phyloP scores from a whole-genome alignment of 129 eudicot genomes.

The Cynara cardunculus region DNA sequence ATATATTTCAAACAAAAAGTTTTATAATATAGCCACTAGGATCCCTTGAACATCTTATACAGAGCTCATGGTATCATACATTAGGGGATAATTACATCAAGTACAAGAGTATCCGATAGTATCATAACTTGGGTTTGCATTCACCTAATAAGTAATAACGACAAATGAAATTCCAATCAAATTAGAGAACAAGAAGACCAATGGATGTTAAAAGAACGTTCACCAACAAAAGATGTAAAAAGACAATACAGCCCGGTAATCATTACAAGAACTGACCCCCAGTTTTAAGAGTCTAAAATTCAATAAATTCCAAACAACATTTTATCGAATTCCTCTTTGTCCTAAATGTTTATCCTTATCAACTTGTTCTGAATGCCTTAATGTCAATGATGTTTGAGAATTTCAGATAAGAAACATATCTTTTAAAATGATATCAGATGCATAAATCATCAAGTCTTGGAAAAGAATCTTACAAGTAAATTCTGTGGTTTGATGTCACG shows the following conservation, averaged over 20 bases:
- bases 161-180: no score
- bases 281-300: neutral
- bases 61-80: no score
- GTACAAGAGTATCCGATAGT: no score
- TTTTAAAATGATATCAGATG: neutral
- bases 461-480: conserved; percentile 65
- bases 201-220: no score
- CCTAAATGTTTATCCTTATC: neutral
- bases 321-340: neutral
- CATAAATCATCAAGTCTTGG: conserved; percentile 7
- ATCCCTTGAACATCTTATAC: no score
- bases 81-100: no score
- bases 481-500: conserved; percentile 99
- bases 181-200: no score
- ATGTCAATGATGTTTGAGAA: neutral
- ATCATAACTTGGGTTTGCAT: no score
- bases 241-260: neutral
- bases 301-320: neutral
- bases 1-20: no score
- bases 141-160: no score
- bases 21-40: no score
- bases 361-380: neutral
- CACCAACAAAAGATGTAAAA: neutral
- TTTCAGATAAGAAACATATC: neutral
- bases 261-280: neutral